phyloP scores from a whole-genome alignment of 2,329 filamentous ascomycete species.

The Pleomassaria siparia region DNA sequence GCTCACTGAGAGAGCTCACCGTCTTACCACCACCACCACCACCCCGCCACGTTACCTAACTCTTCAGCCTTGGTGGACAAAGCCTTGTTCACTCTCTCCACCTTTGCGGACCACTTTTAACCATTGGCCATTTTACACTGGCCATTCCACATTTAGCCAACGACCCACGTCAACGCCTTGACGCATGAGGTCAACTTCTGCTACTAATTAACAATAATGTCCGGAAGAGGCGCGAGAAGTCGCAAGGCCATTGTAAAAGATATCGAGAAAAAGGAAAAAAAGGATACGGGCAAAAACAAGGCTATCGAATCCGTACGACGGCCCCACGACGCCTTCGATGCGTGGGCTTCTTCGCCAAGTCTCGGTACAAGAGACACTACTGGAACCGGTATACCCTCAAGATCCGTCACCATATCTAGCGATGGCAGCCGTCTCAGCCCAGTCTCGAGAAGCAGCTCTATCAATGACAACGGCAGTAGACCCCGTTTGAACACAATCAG shows the following conservation, averaged over 20 bases:
- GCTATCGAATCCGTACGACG: slow-evolving; percentile 22
- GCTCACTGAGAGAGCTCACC: too few species aligned
- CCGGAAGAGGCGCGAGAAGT: slow-evolving; percentile 43
- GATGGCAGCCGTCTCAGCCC: slow-evolving; percentile 20
- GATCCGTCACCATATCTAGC: slow-evolving; percentile 33
- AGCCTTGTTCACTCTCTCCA: background rate
- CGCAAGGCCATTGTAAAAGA: slow-evolving; percentile 45
- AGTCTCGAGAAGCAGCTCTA: slow-evolving; percentile 33
- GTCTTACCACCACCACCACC: too few species aligned
- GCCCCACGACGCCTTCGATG: slow-evolving; percentile 30
- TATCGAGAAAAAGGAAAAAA: slow-evolving; percentile 45
- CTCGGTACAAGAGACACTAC: slow-evolving; percentile 3
- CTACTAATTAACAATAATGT: slow-evolving; percentile 34
- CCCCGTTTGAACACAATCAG: slow-evolving; percentile 22
- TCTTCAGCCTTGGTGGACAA: background rate
- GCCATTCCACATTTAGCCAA: background rate
- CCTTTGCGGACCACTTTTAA: background rate
- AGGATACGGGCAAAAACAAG: slow-evolving; percentile 33
- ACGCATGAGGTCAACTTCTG: background rate
- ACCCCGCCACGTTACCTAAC: background rate
- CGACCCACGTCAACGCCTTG: background rate
- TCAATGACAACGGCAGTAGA: slow-evolving; percentile 22
- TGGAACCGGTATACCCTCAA: slow-evolving; percentile 17
- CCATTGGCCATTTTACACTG: background rate
- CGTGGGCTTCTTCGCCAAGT: slow-evolving; percentile 29